A percentile compares a stretch with the other conserved stretches of the same genome.
Conservation (phyloP, 331 rosid genomes). For the Telfairia occidentalis region DNA sequence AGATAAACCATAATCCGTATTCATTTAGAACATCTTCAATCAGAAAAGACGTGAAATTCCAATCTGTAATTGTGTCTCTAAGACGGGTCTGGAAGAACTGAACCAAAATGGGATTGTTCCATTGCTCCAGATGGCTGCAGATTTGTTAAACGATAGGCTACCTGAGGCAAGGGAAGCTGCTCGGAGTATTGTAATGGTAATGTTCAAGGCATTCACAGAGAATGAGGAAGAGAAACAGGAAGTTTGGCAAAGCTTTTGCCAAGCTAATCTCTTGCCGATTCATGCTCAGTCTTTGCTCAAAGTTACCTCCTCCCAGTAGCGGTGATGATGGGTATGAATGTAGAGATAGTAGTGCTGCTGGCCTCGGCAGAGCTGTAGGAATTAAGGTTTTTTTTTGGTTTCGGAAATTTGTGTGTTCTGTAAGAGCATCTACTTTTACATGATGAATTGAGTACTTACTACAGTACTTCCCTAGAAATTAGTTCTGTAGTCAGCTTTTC, state of each 20-base stretch:
- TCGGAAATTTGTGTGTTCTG: background rate
- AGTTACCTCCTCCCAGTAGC: slow-evolving; percentile 31
- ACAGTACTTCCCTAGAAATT: background rate
- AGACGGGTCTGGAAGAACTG: slow-evolving; percentile 66
- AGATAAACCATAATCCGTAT: background rate
- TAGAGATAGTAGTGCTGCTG: background rate
- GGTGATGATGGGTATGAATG: background rate
- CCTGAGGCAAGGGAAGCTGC: slow-evolving; percentile 97
- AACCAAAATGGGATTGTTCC: slow-evolving; percentile 48
- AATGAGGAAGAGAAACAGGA: slow-evolving; percentile 56
- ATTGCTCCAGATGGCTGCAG: slow-evolving; percentile 59
- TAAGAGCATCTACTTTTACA: background rate
- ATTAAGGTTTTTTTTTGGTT: background rate
- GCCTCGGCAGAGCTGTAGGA: background rate
- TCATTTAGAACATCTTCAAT: background rate
- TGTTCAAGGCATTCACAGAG: slow-evolving; percentile 35
- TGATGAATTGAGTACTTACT: background rate
- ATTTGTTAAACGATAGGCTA: slow-evolving; percentile 67
- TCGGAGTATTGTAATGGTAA: slow-evolving; percentile 43
- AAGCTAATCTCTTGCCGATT: slow-evolving; percentile 48
- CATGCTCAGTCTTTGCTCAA: slow-evolving; percentile 57
- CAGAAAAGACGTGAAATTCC: slow-evolving; percentile 15
- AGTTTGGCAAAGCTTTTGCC: slow-evolving; percentile 77
- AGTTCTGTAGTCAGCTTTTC: background rate
- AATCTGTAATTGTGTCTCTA: slow-evolving; percentile 60